These are phyloP conservation scores for Melampsora larici-populina DNA, from an alignment of 1,284 basidiomycete genomes.

Conservation along the genomic window DNA sequence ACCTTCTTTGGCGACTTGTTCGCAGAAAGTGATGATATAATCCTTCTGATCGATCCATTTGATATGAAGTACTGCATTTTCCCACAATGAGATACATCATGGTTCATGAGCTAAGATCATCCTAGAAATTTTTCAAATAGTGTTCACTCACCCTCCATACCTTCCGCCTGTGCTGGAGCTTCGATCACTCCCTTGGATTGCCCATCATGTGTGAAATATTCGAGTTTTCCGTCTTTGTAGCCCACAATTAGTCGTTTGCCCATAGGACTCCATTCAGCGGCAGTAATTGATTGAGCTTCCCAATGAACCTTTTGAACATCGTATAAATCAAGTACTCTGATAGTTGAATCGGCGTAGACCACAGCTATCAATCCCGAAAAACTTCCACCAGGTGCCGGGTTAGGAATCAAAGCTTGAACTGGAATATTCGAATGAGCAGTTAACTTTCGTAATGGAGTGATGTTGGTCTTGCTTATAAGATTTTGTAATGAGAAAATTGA, in stretches of 20 bases:
- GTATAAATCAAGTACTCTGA: constrained; percentile 34
- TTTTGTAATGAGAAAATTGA: constrained; percentile 29
- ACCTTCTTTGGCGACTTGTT: background rate
- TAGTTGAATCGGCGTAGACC: constrained; percentile 18
- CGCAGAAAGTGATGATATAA: constrained; percentile 27
- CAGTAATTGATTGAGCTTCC: constrained; percentile 19
- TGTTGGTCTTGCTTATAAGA: constrained; percentile 4
- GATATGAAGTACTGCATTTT: constrained; percentile 26
- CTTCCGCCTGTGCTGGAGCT: constrained; percentile 8
- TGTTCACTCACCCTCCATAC: constrained; percentile 21
- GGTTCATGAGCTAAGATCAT: background rate
- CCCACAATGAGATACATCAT: background rate
- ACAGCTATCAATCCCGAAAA: constrained; percentile 10
- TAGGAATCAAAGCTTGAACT: constrained; percentile 20
- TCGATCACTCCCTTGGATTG: constrained; percentile 35
- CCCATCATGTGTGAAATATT: constrained; percentile 38
- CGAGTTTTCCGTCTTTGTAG: constrained; percentile 30
- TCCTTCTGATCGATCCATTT: constrained; percentile 41
- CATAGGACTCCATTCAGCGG: constrained; percentile 43
- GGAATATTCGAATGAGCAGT: constrained; percentile 8
- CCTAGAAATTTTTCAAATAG: background rate
- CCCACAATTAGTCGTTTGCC: constrained; percentile 38
- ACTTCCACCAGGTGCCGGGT: constrained; percentile 29
- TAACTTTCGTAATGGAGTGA: background rate
- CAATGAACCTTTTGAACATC: constrained; percentile 21